Evolutionary conservation across 495 filamentous ascomycete genomes (phyloP), one percentile per base, ranked within the genome.

Genomic region (Lineolata rhizophorae): DNA sequence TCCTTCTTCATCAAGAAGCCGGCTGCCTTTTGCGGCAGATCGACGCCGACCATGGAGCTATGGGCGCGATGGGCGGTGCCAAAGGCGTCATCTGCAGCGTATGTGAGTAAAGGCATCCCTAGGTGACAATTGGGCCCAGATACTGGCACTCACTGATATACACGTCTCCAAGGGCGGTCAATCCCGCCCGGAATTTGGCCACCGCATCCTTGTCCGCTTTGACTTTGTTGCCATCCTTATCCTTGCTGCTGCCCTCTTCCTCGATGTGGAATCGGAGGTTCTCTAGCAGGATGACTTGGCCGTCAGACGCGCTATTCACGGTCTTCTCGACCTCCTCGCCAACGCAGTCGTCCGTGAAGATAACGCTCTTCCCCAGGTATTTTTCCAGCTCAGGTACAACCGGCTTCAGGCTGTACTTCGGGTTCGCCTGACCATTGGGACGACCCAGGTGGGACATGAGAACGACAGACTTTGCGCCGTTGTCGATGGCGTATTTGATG

Each of bases 1-100:
- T 99, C 87, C 64, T 95, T 99, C 76, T 99, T 99, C 61, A 99
- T 77, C 44, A 99, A 72, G 71, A 93, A 95, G 30, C 87, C 87
- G 32, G 84, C 76, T 4, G 87, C 87, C 62, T 85, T 93, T 53
- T 93, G 79, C 31, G 87, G 83, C 15, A 95, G 75, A 37, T 94
- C 72, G 31, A 92, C 64, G 45, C 87, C 87, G 47, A 99, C 87
- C 87, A 99, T 99, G 49, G 83, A 93, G 58, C 81, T 92, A 66
- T 99, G 87, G 18, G 74, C 84, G 52, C 87, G 79, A 62, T 99
- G 87, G 25, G 87, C 90, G 33, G 87, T 99, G 52, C 87, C 87
- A 56, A 99, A 99, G 32, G 90, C 87, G 51, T 99, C 87, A 56
- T 97, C 83, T 92, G 43, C 2, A 5, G 15, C 15, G 34, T 38